A percentile compares a stretch with the other conserved stretches of the same genome.
These are phyloP conservation scores for Pseudogymnoascus sp. DNA, from an alignment of 2,329 filamentous ascomycete species.

Conservation along the genomic window DNA sequence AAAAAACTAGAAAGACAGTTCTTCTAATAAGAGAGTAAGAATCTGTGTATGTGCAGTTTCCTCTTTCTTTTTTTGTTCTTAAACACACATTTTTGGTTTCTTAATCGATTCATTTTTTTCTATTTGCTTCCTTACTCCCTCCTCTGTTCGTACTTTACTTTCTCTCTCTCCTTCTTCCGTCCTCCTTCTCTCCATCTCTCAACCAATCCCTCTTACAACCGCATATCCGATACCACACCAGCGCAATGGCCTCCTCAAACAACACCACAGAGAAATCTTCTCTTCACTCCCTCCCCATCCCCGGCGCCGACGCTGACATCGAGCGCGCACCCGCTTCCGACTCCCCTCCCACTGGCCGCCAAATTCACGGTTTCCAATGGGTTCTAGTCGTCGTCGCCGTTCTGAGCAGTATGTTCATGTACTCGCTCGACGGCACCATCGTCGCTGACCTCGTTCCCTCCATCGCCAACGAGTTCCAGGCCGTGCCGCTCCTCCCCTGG, in stretches of 20 bases:
- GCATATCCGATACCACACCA: neutral
- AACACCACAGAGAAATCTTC: neutral
- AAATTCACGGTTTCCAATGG: constrained; percentile 32
- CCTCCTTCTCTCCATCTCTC: neutral
- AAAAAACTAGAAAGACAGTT: neutral
- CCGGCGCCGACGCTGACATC: neutral
- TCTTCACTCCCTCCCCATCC: neutral
- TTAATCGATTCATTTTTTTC: neutral
- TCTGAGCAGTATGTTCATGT: constrained; percentile 7
- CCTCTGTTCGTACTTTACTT: neutral
- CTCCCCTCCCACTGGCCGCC: neutral
- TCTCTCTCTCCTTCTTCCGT: neutral
- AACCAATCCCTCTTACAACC: neutral
- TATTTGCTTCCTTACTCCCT: neutral
- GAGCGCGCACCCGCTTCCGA: neutral
- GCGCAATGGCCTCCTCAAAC: neutral
- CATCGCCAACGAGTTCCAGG: constrained; percentile 18
- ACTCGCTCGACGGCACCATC: constrained; percentile 10
- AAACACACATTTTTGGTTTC: neutral
- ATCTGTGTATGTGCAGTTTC: neutral
- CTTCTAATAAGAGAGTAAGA: neutral
- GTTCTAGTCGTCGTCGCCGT: constrained; percentile 43
- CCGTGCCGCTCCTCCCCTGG: constrained; percentile 21
- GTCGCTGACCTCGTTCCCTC: constrained; percentile 22
- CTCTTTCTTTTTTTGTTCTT: neutral